A percentile compares a stretch with the other conserved stretches of the same genome.
Conservation (phyloP, 306 rosid species). For the Potentilla sterilis region DNA sequence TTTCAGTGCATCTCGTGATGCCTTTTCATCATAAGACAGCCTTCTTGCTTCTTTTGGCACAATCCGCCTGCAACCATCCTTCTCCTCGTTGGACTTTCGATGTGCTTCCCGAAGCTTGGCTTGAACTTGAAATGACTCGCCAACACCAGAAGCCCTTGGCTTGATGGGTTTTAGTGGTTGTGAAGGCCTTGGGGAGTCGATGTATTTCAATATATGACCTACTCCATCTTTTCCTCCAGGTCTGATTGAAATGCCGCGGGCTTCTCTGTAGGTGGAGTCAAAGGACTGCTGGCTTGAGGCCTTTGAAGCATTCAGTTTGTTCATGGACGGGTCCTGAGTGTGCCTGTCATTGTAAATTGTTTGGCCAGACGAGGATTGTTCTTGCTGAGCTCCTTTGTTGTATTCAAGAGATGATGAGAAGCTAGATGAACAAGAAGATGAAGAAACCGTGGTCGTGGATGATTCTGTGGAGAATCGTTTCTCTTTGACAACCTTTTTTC, state of each 20-base stretch:
- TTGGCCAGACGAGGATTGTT: constrained; percentile 38
- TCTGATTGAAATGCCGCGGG: constrained; percentile 50
- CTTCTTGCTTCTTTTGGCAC: constrained; percentile 41
- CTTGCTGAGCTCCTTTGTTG: constrained; percentile 46
- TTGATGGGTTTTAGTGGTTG: constrained; percentile 34
- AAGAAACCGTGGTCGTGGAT: constrained; percentile 54
- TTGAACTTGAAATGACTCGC: constrained; percentile 43
- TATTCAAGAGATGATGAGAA: constrained; percentile 73
- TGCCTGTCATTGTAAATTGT: constrained; percentile 23
- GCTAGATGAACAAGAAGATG: constrained; percentile 79
- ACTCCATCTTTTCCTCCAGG: constrained; percentile 44
- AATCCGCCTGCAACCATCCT: constrained; percentile 7
- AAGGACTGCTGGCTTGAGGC: constrained; percentile 30
- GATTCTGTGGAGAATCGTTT: constrained; percentile 69
- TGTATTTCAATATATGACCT: constrained; percentile 45
- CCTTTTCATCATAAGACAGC: constrained; percentile 77
- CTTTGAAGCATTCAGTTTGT: constrained; percentile 27
- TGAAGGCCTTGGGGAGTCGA: constrained; percentile 83
- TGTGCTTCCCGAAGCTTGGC: constrained; percentile 45
- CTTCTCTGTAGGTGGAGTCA: constrained; percentile 54
- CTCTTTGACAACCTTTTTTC: constrained; percentile 39
- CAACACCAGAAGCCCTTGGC: constrained; percentile 29
- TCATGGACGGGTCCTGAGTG: constrained; percentile 28
- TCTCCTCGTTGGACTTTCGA: constrained; percentile 40
- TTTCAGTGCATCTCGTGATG: constrained; percentile 46